phyloP scores from a whole-genome alignment of 1,284 basidiomycete genomes.

The Microbotryum silenes-acaulis region DNA sequence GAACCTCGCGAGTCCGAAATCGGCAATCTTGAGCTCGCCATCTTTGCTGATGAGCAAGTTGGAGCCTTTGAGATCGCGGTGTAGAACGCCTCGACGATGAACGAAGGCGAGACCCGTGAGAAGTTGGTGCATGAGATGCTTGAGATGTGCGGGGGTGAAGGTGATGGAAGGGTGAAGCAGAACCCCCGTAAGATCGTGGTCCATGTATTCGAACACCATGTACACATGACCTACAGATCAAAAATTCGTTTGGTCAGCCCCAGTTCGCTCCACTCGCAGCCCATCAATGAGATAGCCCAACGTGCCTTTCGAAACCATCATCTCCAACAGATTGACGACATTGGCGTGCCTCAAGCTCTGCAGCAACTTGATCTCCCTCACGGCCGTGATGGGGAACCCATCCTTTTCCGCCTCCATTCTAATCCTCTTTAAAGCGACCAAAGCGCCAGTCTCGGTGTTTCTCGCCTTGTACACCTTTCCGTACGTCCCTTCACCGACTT shows the following conservation, averaged over 20 bases:
- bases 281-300: neutral
- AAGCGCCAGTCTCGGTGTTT: conserved; percentile 62
- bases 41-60: conserved; percentile 92
- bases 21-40: conserved; percentile 90
- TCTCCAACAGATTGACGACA: conserved; percentile 82
- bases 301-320: conserved; percentile 94
- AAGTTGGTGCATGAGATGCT: conserved; percentile 92
- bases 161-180: conserved; percentile 77
- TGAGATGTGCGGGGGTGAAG: conserved; percentile 80
- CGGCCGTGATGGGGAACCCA: conserved; percentile 96
- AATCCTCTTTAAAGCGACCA: conserved; percentile 93
- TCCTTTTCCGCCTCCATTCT: conserved; percentile 96
- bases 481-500: conserved; percentile 98
- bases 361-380: conserved; percentile 96
- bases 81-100: conserved; percentile 89
- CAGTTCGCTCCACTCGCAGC: too few species aligned
- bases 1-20: conserved; percentile 96
- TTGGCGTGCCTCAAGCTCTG: conserved; percentile 86
- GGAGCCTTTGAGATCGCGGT: conserved; percentile 96
- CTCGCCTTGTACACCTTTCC: conserved; percentile 98
- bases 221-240: conserved; percentile 69
- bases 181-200: conserved; percentile 94
- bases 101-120: conserved; percentile 86
- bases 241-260: neutral
- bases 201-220: conserved; percentile 99